Conservation (phyloP, 129 eudicot species). For the Sambucus nigra region DNA sequence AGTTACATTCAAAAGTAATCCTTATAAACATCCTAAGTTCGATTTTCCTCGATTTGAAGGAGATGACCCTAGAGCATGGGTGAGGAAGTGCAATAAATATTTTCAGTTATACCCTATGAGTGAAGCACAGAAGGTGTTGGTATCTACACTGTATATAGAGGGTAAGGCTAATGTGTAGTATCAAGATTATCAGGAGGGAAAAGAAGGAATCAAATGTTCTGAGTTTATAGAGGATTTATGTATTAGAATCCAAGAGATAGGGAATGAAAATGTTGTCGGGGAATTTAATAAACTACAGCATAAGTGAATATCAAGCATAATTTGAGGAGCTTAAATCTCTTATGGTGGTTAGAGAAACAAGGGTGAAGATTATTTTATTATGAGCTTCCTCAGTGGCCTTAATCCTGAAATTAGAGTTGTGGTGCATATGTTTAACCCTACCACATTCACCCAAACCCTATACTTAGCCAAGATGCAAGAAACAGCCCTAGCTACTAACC, state of each 20-base stretch:
- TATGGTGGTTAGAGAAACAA: neutral
- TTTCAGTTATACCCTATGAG: neutral
- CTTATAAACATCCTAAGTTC: neutral
- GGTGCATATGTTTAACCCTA: too few relatives aligned
- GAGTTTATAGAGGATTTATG: neutral
- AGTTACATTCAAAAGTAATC: too few relatives aligned
- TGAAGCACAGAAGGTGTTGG: neutral
- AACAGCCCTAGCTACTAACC: neutral
- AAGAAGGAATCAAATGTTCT: neutral
- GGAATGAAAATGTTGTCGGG: neutral
- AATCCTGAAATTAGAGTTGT: neutral
- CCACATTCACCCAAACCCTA: too few relatives aligned
- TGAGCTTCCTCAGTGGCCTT: neutral
- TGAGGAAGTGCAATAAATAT: neutral
- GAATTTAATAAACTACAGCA: neutral
- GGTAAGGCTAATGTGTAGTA: neutral
- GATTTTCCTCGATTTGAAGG: neutral
- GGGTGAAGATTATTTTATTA: neutral
- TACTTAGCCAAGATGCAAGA: neutral
- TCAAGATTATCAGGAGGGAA: neutral
- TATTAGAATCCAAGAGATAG: neutral
- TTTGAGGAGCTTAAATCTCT: neutral
- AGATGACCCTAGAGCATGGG: neutral
- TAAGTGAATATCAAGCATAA: neutral
- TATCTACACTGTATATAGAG: too few relatives aligned